phyloP scores from a whole-genome alignment of 352 stramenopile genomes.

The Phytopythium vexans region DNA sequence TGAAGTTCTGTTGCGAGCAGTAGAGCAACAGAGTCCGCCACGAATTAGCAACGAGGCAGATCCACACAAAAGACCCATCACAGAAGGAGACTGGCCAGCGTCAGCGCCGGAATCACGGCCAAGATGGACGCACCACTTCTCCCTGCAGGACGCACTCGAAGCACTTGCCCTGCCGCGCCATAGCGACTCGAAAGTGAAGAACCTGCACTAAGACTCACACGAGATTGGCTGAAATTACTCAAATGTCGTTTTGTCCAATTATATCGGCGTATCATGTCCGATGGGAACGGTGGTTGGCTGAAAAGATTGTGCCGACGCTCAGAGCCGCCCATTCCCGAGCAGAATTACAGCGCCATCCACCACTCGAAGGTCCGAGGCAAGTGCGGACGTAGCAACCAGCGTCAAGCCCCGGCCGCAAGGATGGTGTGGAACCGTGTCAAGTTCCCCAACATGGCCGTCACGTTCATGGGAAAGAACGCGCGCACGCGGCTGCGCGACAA shows the following conservation, averaged over 20 bases:
- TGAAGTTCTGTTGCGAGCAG: slow-evolving; percentile 52
- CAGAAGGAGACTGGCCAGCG: background rate
- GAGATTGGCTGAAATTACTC: slow-evolving; percentile 24
- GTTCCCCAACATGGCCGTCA: slow-evolving; percentile 87
- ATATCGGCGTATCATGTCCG: slow-evolving; percentile 17
- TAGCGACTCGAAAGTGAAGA: slow-evolving; percentile 9
- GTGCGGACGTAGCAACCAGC: background rate
- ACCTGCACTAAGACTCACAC: background rate
- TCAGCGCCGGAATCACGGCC: background rate
- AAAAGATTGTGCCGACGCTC: slow-evolving; percentile 4
- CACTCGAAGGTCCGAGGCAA: no score
- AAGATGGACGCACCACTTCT: slow-evolving; percentile 56
- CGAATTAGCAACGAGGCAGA: background rate
- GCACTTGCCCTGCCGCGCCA: slow-evolving; percentile 69
- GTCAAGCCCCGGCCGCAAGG: slow-evolving; percentile 12
- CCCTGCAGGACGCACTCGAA: slow-evolving; percentile 83
- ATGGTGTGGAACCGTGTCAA: slow-evolving; percentile 86
- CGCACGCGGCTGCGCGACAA: slow-evolving; percentile 74
- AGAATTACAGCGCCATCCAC: no score
- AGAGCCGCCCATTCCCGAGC: no score
- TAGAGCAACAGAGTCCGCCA: background rate
- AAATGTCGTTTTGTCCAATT: background rate
- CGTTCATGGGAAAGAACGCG: slow-evolving; percentile 84
- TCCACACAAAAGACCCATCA: slow-evolving; percentile 1
- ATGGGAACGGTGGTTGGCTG: slow-evolving; percentile 7